Conservation (phyloP, 129 eudicot genomes). For the Smallanthus sonchifolius region DNA sequence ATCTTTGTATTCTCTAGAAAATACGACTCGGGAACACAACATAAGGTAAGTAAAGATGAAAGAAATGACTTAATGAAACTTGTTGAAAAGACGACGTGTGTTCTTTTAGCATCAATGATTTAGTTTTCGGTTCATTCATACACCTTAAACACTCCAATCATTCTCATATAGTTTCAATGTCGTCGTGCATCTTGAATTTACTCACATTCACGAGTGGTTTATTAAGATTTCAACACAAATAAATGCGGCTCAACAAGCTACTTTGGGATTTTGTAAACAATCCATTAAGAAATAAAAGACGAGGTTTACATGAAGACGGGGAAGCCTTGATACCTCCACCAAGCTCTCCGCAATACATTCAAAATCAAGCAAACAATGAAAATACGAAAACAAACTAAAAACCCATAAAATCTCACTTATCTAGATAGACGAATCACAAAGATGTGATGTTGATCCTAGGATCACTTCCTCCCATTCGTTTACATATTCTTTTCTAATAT, state of each 20-base stretch:
- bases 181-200: background rate
- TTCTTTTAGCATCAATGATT: background rate
- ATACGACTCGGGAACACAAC: background rate
- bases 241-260: background rate
- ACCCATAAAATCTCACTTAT: background rate
- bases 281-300: background rate
- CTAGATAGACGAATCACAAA: background rate
- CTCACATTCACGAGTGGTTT: background rate
- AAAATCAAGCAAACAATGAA: constrained; percentile 13
- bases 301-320: constrained; percentile 25
- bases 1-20: background rate
- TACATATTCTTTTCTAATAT: constrained; percentile 17
- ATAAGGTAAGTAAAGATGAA: background rate
- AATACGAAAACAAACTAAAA: background rate
- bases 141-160: background rate
- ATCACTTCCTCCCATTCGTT: constrained; percentile 27
- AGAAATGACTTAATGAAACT: background rate
- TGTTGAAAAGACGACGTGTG: background rate
- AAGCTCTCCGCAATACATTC: constrained; percentile 14
- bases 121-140: background rate
- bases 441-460: constrained; percentile 9
- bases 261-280: background rate
- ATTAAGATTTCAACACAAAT: background rate
- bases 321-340: constrained; percentile 36
- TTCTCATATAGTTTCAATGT: background rate